Base-by-base conservation (phyloP, 2,329 filamentous ascomycete genomes). In the Penicillium sp. region DNA sequence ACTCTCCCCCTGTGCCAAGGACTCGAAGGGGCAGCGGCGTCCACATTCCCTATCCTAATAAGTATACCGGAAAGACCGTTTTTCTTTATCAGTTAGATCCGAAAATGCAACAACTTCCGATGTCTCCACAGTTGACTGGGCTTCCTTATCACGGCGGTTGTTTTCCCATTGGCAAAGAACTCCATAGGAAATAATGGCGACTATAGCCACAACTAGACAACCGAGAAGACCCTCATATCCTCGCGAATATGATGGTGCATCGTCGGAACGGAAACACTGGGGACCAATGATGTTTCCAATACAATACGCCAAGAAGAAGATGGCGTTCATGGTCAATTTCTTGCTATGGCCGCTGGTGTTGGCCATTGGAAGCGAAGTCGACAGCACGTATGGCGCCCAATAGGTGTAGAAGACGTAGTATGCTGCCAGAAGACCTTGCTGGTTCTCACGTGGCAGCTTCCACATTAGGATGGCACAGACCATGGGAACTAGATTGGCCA, bases 401-500 rank as follows among this genome's bases (percentile, higher is more conserved):
- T 74, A 73, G 6, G 69, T 69, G 59, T 74, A 72, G 62, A 72
- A 74, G 31, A 73, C 63, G 54, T 77, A 78, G 60, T 77, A 78
- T 2, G 73, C 71, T 15, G 69, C 71, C 3, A 78, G 62, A 12
- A 68, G 54, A 6, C 73, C 74, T 19, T 68, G 60, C 49, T 75
- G 62, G 54, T 76, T 72, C n/a, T 67, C 67, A 2, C 71, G 54
- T 2, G 75, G 74, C 2, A 78, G 57, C 48, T 71, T 69, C 67
- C 67, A 71, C 68, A 72, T 71, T 21, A 72, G 58, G 29, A 71
- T 64, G 2, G 67, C 68, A 31, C 67, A 68, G 27, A 65, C 50
- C 56, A 72, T 64, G 8, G 70, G 65, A 13, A 71, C 61, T 3
- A 69, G 15, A 49, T 70, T 64, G 33, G 64, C 62, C 4, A 67